These are phyloP conservation scores for Ulmus americana DNA, from an alignment of 331 rosid genomes.

Conservation along the genomic window DNA sequence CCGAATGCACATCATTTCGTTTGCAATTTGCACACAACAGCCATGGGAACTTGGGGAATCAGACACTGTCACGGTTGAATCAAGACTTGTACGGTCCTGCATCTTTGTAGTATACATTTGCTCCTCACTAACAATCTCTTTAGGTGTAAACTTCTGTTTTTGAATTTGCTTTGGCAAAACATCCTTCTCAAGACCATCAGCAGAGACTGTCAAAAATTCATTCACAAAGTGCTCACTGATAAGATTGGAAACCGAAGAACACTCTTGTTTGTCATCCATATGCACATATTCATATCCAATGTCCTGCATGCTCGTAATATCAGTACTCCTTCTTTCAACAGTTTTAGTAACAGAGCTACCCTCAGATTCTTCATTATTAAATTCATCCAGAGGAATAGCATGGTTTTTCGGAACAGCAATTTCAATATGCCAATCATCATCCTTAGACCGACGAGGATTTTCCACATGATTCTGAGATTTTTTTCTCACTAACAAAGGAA, in stretches of 20 bases:
- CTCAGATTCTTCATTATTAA: constrained; percentile 68
- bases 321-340: constrained; percentile 51
- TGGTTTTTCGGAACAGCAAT: constrained; percentile 55
- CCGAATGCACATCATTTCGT: constrained; percentile 56
- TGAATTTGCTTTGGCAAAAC: constrained; percentile 33
- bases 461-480: constrained; percentile 41
- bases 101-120: constrained; percentile 37
- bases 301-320: constrained; percentile 53
- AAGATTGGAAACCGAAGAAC: constrained; percentile 61
- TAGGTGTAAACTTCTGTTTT: constrained; percentile 36
- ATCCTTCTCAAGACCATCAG: constrained; percentile 37
- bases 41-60: constrained; percentile 44
- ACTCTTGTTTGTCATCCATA: constrained; percentile 76
- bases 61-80: constrained; percentile 56
- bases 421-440: constrained; percentile 71
- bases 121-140: constrained; percentile 38
- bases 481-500: constrained; percentile 53
- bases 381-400: constrained; percentile 29
- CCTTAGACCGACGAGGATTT: constrained; percentile 35
- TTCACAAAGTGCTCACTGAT: constrained; percentile 38
- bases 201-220: constrained; percentile 44
- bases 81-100: constrained; percentile 54
- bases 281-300: constrained; percentile 54
- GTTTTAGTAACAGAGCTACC: constrained; percentile 70
- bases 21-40: constrained; percentile 49